phyloP scores from a whole-genome alignment of 805 yeast genomes.

The Priceomyces fermenticarens region DNA sequence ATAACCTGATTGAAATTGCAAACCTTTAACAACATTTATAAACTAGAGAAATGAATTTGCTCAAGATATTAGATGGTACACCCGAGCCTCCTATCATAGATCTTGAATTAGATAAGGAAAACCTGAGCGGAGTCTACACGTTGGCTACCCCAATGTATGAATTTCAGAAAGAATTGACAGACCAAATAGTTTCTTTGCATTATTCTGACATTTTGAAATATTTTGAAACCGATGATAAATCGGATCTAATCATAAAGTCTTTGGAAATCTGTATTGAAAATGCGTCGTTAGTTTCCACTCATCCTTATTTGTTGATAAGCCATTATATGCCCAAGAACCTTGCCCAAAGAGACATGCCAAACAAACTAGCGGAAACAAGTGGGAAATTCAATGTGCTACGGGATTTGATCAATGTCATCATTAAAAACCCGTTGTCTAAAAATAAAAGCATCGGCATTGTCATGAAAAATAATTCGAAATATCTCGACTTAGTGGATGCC shows the following conservation, averaged over 20 bases:
- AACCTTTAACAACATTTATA: neutral
- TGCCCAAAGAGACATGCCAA: slow-evolving; percentile 67
- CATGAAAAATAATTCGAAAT: slow-evolving; percentile 62
- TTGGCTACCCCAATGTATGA: slow-evolving; percentile 81
- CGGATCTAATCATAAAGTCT: slow-evolving; percentile 64
- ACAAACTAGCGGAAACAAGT: slow-evolving; percentile 68
- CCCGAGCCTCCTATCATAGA: slow-evolving; percentile 81
- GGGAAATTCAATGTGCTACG: slow-evolving; percentile 78
- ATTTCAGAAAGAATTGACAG: slow-evolving; percentile 83
- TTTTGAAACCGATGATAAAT: slow-evolving; percentile 59
- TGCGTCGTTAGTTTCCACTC: slow-evolving; percentile 78
- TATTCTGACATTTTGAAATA: slow-evolving; percentile 87
- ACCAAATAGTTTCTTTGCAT: slow-evolving; percentile 87
- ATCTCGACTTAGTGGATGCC: slow-evolving; percentile 70
- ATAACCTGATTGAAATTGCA: too few relatives aligned
- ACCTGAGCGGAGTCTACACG: slow-evolving; percentile 61
- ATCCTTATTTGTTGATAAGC: slow-evolving; percentile 81
- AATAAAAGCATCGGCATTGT: slow-evolving; percentile 62
- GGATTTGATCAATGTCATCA: slow-evolving; percentile 58
- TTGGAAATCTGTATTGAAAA: slow-evolving; percentile 72
- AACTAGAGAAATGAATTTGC: slow-evolving; percentile 59
- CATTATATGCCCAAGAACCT: slow-evolving; percentile 84
- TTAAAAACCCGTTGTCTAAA: slow-evolving; percentile 24
- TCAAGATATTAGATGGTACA: slow-evolving; percentile 73
- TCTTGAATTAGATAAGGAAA: slow-evolving; percentile 42